Percentiles rank a stretch among this genome's conserved stretches.
phyloP scores from a whole-genome alignment of 768 basidiomycete species.

The Suillus spraguei region DNA sequence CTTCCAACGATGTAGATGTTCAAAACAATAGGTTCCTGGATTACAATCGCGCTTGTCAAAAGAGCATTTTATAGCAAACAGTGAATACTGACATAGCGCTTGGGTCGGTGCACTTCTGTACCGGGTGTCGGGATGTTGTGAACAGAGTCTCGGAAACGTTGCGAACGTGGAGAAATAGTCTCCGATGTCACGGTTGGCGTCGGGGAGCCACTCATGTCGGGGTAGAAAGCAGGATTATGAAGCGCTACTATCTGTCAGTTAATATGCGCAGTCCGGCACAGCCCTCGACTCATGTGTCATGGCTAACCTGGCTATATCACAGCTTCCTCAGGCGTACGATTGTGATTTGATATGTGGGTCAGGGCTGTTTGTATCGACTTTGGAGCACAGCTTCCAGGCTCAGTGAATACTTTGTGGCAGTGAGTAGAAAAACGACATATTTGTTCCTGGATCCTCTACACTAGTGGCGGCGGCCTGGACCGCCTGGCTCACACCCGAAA shows the following conservation, averaged over 20 bases:
- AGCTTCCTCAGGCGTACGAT: background rate
- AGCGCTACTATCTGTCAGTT: background rate
- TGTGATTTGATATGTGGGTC: too few relatives aligned
- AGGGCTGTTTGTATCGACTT: too few relatives aligned
- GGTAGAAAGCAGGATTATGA: background rate
- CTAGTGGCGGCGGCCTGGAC: too few relatives aligned
- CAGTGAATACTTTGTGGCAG: too few relatives aligned
- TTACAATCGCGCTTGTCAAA: background rate
- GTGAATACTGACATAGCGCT: slow-evolving; percentile 43
- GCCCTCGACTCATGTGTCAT: background rate
- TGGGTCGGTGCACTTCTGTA: slow-evolving; percentile 33
- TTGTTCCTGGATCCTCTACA: too few relatives aligned
- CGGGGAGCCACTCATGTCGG: slow-evolving; percentile 5
- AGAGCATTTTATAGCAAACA: background rate
- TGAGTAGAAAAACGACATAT: too few relatives aligned
- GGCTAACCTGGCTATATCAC: background rate
- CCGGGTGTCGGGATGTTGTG: slow-evolving; percentile 52
- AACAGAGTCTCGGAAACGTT: slow-evolving; percentile 46
- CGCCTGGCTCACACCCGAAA: too few relatives aligned
- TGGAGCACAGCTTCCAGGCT: too few relatives aligned
- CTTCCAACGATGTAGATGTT: slow-evolving; percentile 43
- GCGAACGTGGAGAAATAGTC: slow-evolving; percentile 23
- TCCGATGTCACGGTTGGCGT: background rate
- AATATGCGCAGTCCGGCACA: background rate
- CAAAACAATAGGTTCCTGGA: slow-evolving; percentile 32